Evolutionary conservation across 1,139 yeast species (phyloP).

Genomic region (Lodderomyces elongisporus): DNA sequence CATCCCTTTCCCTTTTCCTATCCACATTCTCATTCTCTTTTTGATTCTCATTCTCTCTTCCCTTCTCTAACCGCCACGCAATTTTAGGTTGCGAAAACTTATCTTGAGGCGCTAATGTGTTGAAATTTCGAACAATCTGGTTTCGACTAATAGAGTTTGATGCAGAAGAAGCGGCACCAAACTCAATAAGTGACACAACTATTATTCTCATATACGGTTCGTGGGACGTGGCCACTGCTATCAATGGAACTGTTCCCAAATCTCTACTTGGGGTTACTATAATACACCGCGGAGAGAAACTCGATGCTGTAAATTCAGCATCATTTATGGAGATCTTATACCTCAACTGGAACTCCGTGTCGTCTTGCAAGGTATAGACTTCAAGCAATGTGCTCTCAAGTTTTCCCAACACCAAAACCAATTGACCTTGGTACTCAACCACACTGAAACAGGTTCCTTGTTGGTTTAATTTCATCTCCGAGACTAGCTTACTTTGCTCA

Average conservation of each 20-base stretch:
- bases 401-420: conserved; percentile 51
- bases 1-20: too few relatives aligned
- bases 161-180: conserved; percentile 7
- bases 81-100: conserved; percentile 57
- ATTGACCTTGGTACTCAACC: conserved; percentile 18
- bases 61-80: conserved; percentile 27
- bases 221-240: conserved; percentile 68
- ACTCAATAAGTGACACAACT: conserved; percentile 39
- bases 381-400: conserved; percentile 57
- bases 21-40: conserved; percentile 10
- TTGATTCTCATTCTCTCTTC: background rate
- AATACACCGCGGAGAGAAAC: conserved; percentile 57
- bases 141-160: conserved; percentile 25
- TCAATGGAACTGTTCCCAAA: conserved; percentile 17
- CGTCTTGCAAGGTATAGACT: conserved; percentile 25
- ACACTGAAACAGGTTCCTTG: conserved; percentile 49
- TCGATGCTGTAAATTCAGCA: conserved; percentile 66
- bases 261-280: conserved; percentile 17
- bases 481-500: conserved; percentile 19
- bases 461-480: conserved; percentile 34
- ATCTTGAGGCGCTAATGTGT: conserved; percentile 66
- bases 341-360: conserved; percentile 14
- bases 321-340: conserved; percentile 62
- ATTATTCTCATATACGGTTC: conserved; percentile 70
- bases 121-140: conserved; percentile 51